Percentiles rank a stretch among this genome's conserved stretches.
Conservation (phyloP, 1,284 basidiomycete species). For the Limonomyces culmigenus region DNA sequence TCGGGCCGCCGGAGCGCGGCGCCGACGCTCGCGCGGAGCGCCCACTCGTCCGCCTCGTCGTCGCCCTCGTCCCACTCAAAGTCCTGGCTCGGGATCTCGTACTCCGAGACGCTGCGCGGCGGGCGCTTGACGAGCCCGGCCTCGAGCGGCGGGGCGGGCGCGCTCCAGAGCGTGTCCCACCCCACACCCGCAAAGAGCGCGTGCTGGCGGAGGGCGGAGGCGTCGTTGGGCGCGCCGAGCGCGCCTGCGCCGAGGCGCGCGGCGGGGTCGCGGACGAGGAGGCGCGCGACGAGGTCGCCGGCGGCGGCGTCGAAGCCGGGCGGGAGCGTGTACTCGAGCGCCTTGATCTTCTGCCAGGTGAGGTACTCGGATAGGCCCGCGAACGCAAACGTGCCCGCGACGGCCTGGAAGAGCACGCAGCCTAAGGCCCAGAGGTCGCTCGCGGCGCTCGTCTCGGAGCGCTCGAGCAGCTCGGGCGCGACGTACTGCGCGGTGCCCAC, state of each 20-base stretch:
- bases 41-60: constrained; percentile 17
- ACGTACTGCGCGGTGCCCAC: constrained; percentile 97
- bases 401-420: constrained; percentile 94
- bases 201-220: constrained; percentile 53
- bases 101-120: constrained; percentile 8
- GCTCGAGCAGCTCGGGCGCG: constrained; percentile 78
- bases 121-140: constrained; percentile 36
- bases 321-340: constrained; percentile 56
- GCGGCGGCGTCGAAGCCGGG: constrained; percentile 55
- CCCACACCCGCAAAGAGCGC: constrained; percentile 58
- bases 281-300: constrained; percentile 47
- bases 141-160: constrained; percentile 38
- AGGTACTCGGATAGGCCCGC: constrained; percentile 74
- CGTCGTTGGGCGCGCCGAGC: constrained; percentile 25
- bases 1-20: not conserved
- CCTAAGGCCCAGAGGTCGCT: constrained; percentile 91
- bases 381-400: constrained; percentile 86
- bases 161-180: constrained; percentile 66
- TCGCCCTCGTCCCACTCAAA: constrained; percentile 29
- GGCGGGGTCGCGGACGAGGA: constrained; percentile 54
- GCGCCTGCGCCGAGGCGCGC: constrained; percentile 52
- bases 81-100: constrained; percentile 25
- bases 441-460: constrained; percentile 60
- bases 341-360: constrained; percentile 68
- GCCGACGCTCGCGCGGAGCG: constrained; percentile 1